Evolutionary conservation across 169 alveolate genomes (phyloP).

Genomic region (Plasmodium adleri): DNA sequence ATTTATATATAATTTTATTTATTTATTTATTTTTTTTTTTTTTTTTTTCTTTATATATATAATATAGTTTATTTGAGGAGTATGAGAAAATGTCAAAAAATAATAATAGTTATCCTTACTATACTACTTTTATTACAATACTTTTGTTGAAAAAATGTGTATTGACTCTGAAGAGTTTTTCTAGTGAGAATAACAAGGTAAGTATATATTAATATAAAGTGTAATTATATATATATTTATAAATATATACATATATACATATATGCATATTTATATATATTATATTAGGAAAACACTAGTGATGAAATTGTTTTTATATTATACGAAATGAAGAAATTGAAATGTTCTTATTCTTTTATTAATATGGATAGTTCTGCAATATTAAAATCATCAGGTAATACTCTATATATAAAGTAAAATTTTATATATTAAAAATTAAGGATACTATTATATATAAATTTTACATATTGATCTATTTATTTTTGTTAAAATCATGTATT

Average conservation of each 20-base stretch:
- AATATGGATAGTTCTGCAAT: slow-evolving; percentile 25
- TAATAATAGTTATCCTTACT: slow-evolving; percentile 40
- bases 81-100: slow-evolving; percentile 67
- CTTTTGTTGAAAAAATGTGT: slow-evolving; percentile 71
- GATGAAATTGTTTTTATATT: slow-evolving; percentile 71
- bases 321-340: slow-evolving; percentile 66
- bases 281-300: slow-evolving; percentile 18
- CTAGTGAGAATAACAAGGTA: slow-evolving; percentile 63
- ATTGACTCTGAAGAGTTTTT: slow-evolving; percentile 48
- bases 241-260: neutral
- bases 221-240: neutral
- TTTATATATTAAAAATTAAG: too few species aligned
- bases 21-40: neutral
- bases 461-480: too few species aligned
- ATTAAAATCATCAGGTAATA: slow-evolving; percentile 40
- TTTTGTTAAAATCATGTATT: neutral
- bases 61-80: slow-evolving; percentile 59
- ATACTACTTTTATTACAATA: slow-evolving; percentile 62
- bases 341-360: slow-evolving; percentile 51
- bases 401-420: too few species aligned
- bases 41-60: neutral
- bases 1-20: neutral
- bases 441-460: too few species aligned
- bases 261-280: slow-evolving; percentile 5
- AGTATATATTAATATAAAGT: neutral